Percentiles rank a stretch among this genome's conserved stretches.
phyloP scores from a whole-genome alignment of 805 yeast genomes.

The Candida odintsovae region DNA sequence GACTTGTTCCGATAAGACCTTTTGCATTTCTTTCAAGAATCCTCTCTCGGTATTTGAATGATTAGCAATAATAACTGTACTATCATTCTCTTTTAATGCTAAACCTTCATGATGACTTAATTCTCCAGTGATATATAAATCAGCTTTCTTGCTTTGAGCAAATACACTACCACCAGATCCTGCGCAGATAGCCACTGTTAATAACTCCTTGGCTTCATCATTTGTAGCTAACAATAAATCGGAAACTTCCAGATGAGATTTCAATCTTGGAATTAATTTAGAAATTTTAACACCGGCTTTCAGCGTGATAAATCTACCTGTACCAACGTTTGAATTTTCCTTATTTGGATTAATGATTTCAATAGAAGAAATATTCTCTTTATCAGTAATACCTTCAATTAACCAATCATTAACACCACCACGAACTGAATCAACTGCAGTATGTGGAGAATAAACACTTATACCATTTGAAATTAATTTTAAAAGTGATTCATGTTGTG shows the following conservation, averaged over 20 bases:
- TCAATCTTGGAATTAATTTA: conserved; percentile 45
- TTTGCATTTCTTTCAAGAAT: conserved; percentile 50
- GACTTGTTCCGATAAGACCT: conserved; percentile 25
- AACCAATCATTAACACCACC: conserved; percentile 97
- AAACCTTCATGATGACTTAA: conserved; percentile 90
- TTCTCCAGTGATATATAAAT: conserved; percentile 86
- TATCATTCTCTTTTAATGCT: conserved; percentile 62
- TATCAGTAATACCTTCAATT: conserved; percentile 48
- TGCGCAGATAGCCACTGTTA: conserved; percentile 80
- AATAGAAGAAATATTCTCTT: conserved; percentile 19
- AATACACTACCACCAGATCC: conserved; percentile 89
- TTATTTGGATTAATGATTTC: conserved; percentile 40
- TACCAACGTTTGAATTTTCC: conserved; percentile 52
- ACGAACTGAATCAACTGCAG: conserved; percentile 87
- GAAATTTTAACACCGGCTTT: conserved; percentile 35
- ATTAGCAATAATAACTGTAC: conserved; percentile 70
- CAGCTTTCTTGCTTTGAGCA: conserved; percentile 45
- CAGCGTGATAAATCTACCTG: conserved; percentile 68
- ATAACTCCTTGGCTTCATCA: conserved; percentile 28
- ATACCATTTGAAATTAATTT: conserved; percentile 70
- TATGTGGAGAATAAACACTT: conserved; percentile 92
- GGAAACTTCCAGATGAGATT: conserved; percentile 43
- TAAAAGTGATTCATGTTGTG: conserved; percentile 78
- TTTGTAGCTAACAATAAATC: conserved; percentile 59
- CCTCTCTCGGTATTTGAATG: conserved; percentile 95